A percentile compares a stretch with the other conserved stretches of the same genome.
Evolutionary conservation across 805 yeast genomes (phyloP).

Genomic region (Kluyveromyces starmeri): DNA sequence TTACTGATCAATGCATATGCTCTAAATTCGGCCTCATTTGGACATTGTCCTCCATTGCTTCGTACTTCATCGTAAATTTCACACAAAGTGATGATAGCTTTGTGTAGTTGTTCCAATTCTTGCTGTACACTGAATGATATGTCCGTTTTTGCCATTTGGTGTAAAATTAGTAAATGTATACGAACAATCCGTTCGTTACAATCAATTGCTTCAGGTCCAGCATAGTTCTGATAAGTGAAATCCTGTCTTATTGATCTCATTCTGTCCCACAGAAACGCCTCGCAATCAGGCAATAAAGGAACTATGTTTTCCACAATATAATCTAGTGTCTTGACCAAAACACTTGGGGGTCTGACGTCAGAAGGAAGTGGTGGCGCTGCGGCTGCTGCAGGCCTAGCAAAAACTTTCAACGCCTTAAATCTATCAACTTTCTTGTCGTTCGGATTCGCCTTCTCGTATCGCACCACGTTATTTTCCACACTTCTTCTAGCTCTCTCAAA

Average conservation of each 20-base stretch:
- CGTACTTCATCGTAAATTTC: conserved; percentile 82
- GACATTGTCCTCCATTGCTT: conserved; percentile 55
- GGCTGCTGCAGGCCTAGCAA: conserved; percentile 95
- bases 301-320: conserved; percentile 61
- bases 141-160: conserved; percentile 69
- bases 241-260: conserved; percentile 95
- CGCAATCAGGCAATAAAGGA: conserved; percentile 68
- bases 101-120: conserved; percentile 88
- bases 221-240: conserved; percentile 88
- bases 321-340: conserved; percentile 56
- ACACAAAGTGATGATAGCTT: conserved; percentile 77
- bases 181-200: conserved; percentile 90
- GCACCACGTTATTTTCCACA: conserved; percentile 77
- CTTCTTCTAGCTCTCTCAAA: conserved; percentile 85
- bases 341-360: conserved; percentile 88
- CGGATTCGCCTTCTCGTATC: conserved; percentile 58
- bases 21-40: conserved; percentile 89
- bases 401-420: conserved; percentile 72
- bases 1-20: conserved; percentile 79
- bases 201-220: conserved; percentile 87
- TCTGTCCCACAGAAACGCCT: conserved; percentile 93
- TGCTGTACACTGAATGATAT: conserved; percentile 86
- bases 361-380: conserved; percentile 97
- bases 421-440: conserved; percentile 48
- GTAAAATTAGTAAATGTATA: conserved; percentile 73